phyloP scores from a whole-genome alignment of 1,284 basidiomycete species.

The Ustilago shanxiensis region DNA sequence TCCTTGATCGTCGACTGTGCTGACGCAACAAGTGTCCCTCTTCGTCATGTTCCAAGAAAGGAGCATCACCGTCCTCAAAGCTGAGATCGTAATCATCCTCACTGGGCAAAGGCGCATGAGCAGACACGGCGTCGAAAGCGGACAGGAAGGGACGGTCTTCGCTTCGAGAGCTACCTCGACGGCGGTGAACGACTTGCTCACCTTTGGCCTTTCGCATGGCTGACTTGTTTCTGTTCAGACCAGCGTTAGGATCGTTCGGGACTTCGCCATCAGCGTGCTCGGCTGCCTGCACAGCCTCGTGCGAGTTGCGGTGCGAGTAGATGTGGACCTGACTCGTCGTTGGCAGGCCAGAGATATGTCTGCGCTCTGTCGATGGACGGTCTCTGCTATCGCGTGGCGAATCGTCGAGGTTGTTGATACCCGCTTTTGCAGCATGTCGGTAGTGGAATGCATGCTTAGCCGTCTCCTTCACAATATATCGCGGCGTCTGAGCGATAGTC shows the following conservation, averaged over 20 bases:
- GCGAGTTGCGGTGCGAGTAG: conserved; percentile 29
- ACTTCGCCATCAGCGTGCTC: conserved; percentile 31
- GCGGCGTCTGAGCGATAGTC: conserved; percentile 52
- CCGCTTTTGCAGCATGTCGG: conserved; percentile 45
- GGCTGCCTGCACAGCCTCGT: conserved; percentile 18
- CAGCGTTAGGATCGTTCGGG: conserved; percentile 24
- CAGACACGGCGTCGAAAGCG: conserved; percentile 57
- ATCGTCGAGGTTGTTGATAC: conserved; percentile 27
- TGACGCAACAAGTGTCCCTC: conserved; percentile 19
- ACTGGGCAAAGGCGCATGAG: conserved; percentile 57
- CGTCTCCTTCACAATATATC: conserved; percentile 35
- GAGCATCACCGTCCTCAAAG: conserved; percentile 58
- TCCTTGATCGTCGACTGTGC: conserved; percentile 21
- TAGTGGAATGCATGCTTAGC: conserved; percentile 53
- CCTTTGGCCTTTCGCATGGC: conserved; percentile 20
- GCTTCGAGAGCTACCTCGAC: conserved; percentile 37
- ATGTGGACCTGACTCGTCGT: conserved; percentile 37
- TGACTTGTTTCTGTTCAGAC: conserved; percentile 19
- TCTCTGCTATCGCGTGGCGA: conserved; percentile 32
- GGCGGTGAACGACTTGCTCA: conserved; percentile 29
- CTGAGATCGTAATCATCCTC: conserved; percentile 52
- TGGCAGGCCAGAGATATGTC: conserved; percentile 34
- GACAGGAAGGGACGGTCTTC: conserved; percentile 63
- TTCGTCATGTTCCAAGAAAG: conserved; percentile 39
- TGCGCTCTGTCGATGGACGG: conserved; percentile 14